A percentile compares a stretch with the other conserved stretches of the same genome.
phyloP scores from a whole-genome alignment of 2,329 filamentous ascomycete genomes.

The Hypoxylon sp. region DNA sequence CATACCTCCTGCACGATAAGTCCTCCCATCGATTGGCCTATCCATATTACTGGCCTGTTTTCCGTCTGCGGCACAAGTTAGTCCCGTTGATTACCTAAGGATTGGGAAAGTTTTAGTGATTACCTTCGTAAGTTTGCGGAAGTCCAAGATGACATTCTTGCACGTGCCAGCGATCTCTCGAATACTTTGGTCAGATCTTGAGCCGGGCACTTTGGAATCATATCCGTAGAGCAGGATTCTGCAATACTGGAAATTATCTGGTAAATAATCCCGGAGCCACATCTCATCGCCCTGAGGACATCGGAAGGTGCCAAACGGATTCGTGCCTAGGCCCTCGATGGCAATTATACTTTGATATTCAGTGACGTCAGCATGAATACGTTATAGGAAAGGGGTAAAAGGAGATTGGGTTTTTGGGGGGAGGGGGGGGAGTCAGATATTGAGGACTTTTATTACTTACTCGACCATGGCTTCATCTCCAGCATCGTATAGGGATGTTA shows the following conservation, averaged over 20 bases:
- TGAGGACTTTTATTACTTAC: not conserved
- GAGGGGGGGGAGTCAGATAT: not conserved
- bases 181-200: slow-evolving; percentile 10
- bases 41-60: slow-evolving; percentile 15
- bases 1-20: slow-evolving; percentile 12
- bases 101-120: not conserved
- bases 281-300: slow-evolving; percentile 8
- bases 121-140: slow-evolving; percentile 17
- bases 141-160: slow-evolving; percentile 6
- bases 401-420: not conserved
- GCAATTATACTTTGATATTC: slow-evolving; percentile 13
- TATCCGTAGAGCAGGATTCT: slow-evolving; percentile 15
- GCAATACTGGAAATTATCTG: slow-evolving; percentile 1
- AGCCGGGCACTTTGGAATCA: slow-evolving; percentile 15
- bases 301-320: slow-evolving; percentile 19
- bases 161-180: slow-evolving; percentile 15
- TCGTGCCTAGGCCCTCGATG: slow-evolving; percentile 16
- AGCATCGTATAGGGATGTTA: slow-evolving; percentile 14
- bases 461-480: slow-evolving; percentile 9
- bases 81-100: not conserved
- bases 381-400: not conserved
- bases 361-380: not conserved
- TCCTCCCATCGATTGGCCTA: slow-evolving; percentile 18
- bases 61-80: not conserved
- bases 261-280: slow-evolving; percentile 20